Evolutionary conservation across 2,329 filamentous ascomycete genomes (phyloP).

Genomic region (Graphilbum sp.): DNA sequence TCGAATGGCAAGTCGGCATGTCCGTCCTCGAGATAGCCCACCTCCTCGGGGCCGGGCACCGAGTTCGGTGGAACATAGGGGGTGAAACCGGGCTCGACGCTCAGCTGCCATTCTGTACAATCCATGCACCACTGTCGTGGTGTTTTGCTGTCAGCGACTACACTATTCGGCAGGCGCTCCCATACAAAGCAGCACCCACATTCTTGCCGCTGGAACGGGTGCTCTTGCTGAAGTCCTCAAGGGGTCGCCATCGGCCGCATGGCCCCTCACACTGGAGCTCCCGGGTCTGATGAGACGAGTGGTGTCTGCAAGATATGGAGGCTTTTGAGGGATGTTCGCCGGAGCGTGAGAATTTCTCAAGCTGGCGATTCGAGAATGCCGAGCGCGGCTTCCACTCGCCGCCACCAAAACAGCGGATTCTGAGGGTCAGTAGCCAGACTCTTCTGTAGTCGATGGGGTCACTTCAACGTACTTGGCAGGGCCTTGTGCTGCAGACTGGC

Average conservation of each 20-base stretch:
- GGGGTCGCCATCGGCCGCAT: constrained; percentile 13
- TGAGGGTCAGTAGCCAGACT: background rate
- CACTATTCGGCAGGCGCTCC: too few species aligned
- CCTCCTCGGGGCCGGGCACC: constrained; percentile 3
- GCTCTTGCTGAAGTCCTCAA: constrained; percentile 17
- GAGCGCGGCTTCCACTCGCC: constrained; percentile 14
- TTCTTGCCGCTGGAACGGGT: constrained; percentile 14
- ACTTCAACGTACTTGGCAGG: background rate
- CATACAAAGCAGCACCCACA: constrained; percentile 12
- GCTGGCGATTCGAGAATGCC: constrained; percentile 16
- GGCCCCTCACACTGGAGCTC: constrained; percentile 16
- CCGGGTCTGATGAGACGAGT: constrained; percentile 8
- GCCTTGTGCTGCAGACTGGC: background rate
- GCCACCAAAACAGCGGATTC: constrained; percentile 16
- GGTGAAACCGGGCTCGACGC: constrained; percentile 11
- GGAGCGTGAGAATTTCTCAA: constrained; percentile 12
- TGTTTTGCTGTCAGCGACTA: too few species aligned
- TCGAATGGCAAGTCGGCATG: background rate
- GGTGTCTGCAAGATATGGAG: constrained; percentile 14
- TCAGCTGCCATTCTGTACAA: constrained; percentile 18
- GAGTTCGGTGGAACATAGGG: constrained; percentile 11
- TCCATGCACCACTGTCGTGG: constrained; percentile 17
- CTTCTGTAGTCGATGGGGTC: background rate
- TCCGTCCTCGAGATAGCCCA: background rate
- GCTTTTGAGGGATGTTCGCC: constrained; percentile 10